Conservation (phyloP, 345 rosid species). For the Jatropha curcas region DNA sequence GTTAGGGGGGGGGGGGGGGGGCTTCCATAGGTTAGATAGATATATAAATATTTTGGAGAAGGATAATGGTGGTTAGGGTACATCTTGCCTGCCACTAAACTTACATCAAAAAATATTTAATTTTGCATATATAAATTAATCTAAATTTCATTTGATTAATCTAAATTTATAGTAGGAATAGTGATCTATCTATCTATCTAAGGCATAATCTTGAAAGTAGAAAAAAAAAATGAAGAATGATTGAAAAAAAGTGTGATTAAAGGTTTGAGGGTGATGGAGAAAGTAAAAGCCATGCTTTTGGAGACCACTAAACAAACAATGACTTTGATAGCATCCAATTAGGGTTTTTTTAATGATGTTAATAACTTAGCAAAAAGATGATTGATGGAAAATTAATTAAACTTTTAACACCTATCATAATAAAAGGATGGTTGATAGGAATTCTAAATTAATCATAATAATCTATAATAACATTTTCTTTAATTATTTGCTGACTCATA, state of each 20-base stretch:
- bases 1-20: too few species aligned
- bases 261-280: slow-evolving; percentile 13
- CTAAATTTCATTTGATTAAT: too few species aligned
- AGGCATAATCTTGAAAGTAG: too few species aligned
- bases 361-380: slow-evolving; percentile 9
- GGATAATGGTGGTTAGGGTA: too few species aligned
- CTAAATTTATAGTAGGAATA: too few species aligned
- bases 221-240: neutral
- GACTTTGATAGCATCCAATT: slow-evolving; percentile 21
- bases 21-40: too few species aligned
- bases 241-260: neutral
- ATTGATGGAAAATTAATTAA: slow-evolving; percentile 23
- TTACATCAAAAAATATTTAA: too few species aligned
- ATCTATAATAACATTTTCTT: neutral
- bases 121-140: too few species aligned
- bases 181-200: slow-evolving; percentile 3
- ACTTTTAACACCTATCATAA: slow-evolving; percentile 2
- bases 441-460: neutral
- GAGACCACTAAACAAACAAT: slow-evolving; percentile 26
- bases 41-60: too few species aligned
- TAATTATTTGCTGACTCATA: neutral
- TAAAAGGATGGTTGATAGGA: slow-evolving; percentile 1
- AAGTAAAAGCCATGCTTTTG: slow-evolving; percentile 24
- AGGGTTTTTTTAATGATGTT: slow-evolving; percentile 10
- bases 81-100: too few species aligned